phyloP scores from a whole-genome alignment of 495 filamentous ascomycete species.

The Cryomyces minteri region DNA sequence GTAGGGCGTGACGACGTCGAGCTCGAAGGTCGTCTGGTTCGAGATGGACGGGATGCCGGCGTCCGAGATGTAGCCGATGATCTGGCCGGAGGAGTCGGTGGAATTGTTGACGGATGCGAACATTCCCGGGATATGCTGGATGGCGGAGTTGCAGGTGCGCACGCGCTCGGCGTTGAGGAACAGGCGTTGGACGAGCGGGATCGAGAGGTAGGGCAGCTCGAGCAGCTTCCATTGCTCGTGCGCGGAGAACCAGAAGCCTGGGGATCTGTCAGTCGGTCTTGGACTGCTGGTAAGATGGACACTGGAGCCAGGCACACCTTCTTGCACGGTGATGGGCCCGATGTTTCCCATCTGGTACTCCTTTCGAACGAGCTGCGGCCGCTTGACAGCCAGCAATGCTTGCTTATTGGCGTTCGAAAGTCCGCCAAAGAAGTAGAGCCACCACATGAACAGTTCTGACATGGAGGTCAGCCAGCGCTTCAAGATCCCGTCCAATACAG shows the following conservation, averaged over 20 bases:
- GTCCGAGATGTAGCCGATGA: conserved; percentile 19
- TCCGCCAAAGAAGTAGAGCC: conserved; percentile 20
- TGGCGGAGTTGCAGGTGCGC: conserved; percentile 20
- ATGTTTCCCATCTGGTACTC: conserved; percentile 16
- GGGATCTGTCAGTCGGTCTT: neutral
- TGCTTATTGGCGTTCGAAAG: conserved; percentile 13
- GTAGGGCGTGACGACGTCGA: conserved; percentile 20
- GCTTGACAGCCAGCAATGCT: conserved; percentile 14
- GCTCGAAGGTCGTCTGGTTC: conserved; percentile 17
- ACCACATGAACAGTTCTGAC: conserved; percentile 19
- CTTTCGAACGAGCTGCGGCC: conserved; percentile 16
- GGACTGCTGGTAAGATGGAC: neutral
- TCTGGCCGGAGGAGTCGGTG: conserved; percentile 9
- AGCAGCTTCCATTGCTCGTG: conserved; percentile 22
- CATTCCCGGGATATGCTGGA: conserved; percentile 16
- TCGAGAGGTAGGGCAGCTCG: conserved; percentile 21
- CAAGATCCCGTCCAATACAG: too few relatives aligned
- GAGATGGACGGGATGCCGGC: conserved; percentile 18
- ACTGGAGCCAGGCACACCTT: conserved; percentile 2
- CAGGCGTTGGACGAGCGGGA: conserved; percentile 9
- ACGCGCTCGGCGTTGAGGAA: conserved; percentile 17
- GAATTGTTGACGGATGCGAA: conserved; percentile 22
- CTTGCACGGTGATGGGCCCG: conserved; percentile 21
- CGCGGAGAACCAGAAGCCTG: conserved; percentile 18
- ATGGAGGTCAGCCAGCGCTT: too few relatives aligned